Evolutionary conservation across 1,284 basidiomycete genomes (phyloP).

Genomic region (Kalmanozyma brasiliensis): DNA sequence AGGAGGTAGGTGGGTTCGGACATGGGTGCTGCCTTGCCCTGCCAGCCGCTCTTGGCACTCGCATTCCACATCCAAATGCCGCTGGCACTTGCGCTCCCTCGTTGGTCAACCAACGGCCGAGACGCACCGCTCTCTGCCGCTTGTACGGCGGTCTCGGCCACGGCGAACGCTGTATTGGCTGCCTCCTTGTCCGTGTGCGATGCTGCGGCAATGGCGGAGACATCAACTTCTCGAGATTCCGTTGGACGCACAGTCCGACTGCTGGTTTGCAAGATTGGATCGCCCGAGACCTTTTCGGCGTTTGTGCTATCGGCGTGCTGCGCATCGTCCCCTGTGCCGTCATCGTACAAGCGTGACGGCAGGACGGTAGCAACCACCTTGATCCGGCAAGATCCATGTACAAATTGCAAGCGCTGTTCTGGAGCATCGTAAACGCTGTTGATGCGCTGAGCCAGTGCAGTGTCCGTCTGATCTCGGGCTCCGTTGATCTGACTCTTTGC

Average conservation of each 20-base stretch:
- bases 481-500: conserved; percentile 14
- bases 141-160: conserved; percentile 53
- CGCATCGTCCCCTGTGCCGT: conserved; percentile 1
- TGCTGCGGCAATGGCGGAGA: conserved; percentile 49
- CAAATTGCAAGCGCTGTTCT: conserved; percentile 46
- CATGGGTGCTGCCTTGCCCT: conserved; percentile 44
- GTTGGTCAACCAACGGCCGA: conserved; percentile 31
- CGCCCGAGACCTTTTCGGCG: neutral
- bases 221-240: conserved; percentile 37
- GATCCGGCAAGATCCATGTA: conserved; percentile 49
- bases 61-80: conserved; percentile 59
- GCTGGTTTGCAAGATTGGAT: neutral
- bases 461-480: conserved; percentile 9
- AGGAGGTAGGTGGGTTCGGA: conserved; percentile 57
- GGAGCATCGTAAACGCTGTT: conserved; percentile 29
- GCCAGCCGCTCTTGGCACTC: conserved; percentile 45
- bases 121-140: conserved; percentile 40
- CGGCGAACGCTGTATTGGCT: conserved; percentile 51
- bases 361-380: conserved; percentile 42
- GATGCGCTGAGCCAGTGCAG: conserved; percentile 2
- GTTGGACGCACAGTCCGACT: conserved; percentile 21
- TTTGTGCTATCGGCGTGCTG: conserved; percentile 7
- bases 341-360: conserved; percentile 27
- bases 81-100: conserved; percentile 26
- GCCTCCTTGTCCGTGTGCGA: conserved; percentile 48